Percentiles rank a stretch among this genome's conserved stretches.
Evolutionary conservation across 768 basidiomycete genomes (phyloP).

Genomic region (Calocybe gangraenosa): DNA sequence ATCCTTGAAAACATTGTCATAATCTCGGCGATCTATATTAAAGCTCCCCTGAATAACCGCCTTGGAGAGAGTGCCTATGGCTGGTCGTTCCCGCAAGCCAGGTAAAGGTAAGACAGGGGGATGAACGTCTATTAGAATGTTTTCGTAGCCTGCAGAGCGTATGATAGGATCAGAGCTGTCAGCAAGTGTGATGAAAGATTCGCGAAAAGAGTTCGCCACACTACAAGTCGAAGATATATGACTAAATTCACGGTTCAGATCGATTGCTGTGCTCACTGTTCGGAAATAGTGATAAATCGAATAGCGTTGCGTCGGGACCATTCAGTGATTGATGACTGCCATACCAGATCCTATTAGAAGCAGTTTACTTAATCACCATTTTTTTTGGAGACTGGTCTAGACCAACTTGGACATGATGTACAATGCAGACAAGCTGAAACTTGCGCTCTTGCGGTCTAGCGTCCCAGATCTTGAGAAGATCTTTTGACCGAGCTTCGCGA

Average conservation of each 20-base stretch:
- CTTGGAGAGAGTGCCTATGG: conserved; percentile 25
- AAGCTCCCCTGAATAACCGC: conserved; percentile 40
- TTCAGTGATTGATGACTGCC: conserved; percentile 27
- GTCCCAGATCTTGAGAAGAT: conserved; percentile 32
- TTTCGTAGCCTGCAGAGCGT: conserved; percentile 27
- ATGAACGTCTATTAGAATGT: conserved; percentile 33
- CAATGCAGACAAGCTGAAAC: conserved; percentile 38
- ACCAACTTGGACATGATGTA: conserved; percentile 29
- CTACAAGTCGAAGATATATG: conserved; percentile 12
- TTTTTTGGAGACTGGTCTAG: background rate
- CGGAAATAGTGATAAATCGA: conserved; percentile 32
- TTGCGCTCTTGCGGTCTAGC: conserved; percentile 28
- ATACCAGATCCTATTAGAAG: conserved; percentile 19
- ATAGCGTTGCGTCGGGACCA: conserved; percentile 35
- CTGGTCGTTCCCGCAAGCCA: conserved; percentile 18
- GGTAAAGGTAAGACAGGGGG: conserved; percentile 30
- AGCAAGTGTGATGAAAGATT: conserved; percentile 24
- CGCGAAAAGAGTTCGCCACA: conserved; percentile 26
- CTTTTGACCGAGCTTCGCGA: conserved; percentile 21
- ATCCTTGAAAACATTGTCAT: conserved; percentile 28
- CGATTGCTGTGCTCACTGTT: conserved; percentile 29
- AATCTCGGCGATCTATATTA: conserved; percentile 29
- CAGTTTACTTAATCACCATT: background rate
- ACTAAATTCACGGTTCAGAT: background rate
- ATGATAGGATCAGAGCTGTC: conserved; percentile 26